phyloP scores from a whole-genome alignment of 179 eudicot species.

The Vitellaria paradoxa region DNA sequence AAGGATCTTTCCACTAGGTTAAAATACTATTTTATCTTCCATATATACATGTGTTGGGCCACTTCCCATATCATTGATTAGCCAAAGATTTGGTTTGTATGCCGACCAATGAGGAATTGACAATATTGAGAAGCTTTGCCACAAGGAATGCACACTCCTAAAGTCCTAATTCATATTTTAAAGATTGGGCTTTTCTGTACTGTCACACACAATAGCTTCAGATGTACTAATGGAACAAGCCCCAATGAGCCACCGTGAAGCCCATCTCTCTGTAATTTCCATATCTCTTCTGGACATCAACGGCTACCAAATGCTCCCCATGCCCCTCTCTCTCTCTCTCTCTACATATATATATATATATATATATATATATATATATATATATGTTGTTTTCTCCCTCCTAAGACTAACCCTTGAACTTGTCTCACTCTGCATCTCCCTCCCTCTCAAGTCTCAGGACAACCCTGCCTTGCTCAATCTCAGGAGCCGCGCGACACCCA shows the following conservation, averaged over 20 bases:
- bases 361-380: not conserved
- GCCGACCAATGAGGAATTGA: not conserved
- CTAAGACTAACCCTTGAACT: not conserved
- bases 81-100: not conserved
- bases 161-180: too few relatives aligned
- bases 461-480: not conserved
- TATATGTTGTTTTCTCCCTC: not conserved
- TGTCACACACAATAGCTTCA: not conserved
- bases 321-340: not conserved
- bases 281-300: not conserved
- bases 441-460: not conserved
- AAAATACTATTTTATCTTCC: not conserved
- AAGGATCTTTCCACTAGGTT: not conserved
- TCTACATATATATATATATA: not conserved
- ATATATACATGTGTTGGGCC: constrained; percentile 3
- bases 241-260: constrained; percentile 15
- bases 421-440: not conserved
- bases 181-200: constrained; percentile 3
- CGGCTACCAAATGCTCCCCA: not conserved
- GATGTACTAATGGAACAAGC: not conserved
- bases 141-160: not conserved
- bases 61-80: not conserved
- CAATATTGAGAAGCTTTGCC: not conserved
- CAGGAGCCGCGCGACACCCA: not conserved
- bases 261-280: constrained; percentile 11